Conservation (phyloP, 192 early-diverging fungal genomes). For the Globomyces pollinis-pini region DNA sequence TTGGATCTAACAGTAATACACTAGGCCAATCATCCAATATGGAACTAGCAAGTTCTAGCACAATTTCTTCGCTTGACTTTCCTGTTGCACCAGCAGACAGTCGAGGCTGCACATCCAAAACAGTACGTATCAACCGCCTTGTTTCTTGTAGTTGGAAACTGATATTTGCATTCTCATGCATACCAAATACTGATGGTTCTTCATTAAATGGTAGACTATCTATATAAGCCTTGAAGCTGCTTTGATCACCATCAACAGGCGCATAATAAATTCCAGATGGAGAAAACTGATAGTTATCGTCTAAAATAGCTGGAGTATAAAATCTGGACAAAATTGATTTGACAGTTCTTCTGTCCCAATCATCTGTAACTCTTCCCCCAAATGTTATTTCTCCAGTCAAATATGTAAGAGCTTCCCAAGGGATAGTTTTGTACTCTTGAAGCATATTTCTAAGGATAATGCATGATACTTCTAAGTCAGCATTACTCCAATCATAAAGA, state of each 20-base stretch:
- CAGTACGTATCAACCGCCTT: slow-evolving; percentile 37
- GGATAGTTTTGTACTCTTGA: slow-evolving; percentile 36
- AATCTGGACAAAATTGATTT: slow-evolving; percentile 43
- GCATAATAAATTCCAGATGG: slow-evolving; percentile 47
- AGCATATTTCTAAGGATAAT: slow-evolving; percentile 45
- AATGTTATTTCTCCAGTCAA: slow-evolving; percentile 56
- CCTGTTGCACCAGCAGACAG: slow-evolving; percentile 29
- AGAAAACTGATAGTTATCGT: slow-evolving; percentile 44
- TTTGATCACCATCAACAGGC: slow-evolving; percentile 46
- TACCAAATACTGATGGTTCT: slow-evolving; percentile 57
- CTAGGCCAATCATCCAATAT: slow-evolving; percentile 46
- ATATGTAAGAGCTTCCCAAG: slow-evolving; percentile 53
- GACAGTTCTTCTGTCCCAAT: slow-evolving; percentile 52
- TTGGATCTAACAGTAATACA: slow-evolving; percentile 33
- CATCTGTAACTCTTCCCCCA: slow-evolving; percentile 58
- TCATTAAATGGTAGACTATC: slow-evolving; percentile 49
- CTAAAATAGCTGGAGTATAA: slow-evolving; percentile 42
- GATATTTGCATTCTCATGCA: slow-evolving; percentile 63
- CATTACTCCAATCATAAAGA: slow-evolving; percentile 49
- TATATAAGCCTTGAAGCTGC: slow-evolving; percentile 39
- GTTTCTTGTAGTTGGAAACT: slow-evolving; percentile 58
- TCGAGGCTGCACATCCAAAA: slow-evolving; percentile 54
- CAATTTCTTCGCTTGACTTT: slow-evolving; percentile 42
- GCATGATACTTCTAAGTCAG: slow-evolving; percentile 48
- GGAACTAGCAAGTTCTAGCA: slow-evolving; percentile 31